These are phyloP conservation scores for Hibiscus trionum DNA, from an alignment of 345 rosid genomes.

Conservation along the genomic window DNA sequence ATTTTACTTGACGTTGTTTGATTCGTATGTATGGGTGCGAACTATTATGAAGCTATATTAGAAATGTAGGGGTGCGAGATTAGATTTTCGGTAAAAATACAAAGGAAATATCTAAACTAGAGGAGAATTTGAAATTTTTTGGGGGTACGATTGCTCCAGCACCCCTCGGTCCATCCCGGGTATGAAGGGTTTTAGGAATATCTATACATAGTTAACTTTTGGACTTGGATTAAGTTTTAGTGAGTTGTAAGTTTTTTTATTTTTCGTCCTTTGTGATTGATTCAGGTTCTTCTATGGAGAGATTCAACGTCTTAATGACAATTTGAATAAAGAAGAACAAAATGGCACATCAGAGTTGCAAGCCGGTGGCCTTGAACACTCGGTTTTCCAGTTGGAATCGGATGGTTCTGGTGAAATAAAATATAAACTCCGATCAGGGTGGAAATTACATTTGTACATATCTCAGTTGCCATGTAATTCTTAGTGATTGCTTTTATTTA, in stretches of 20 bases:
- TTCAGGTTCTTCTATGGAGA: slow-evolving; percentile 65
- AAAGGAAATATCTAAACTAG: no score
- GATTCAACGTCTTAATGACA: slow-evolving; percentile 33
- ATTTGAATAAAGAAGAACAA: not conserved
- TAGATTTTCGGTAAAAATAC: no score
- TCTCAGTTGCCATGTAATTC: slow-evolving; percentile 89
- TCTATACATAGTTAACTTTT: not conserved
- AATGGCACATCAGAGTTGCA: slow-evolving; percentile 2
- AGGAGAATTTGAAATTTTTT: no score
- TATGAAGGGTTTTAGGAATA: not conserved
- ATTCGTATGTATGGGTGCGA: not conserved
- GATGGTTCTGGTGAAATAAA: slow-evolving; percentile 24
- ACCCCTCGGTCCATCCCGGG: no score
- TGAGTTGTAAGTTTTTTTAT: not conserved
- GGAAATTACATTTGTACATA: slow-evolving; percentile 70
- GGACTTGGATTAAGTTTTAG: not conserved
- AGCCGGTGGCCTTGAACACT: slow-evolving; percentile 15
- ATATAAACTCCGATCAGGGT: slow-evolving; percentile 48
- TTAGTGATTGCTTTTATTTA: slow-evolving; percentile 5
- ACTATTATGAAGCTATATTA: no score
- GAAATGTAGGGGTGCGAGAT: no score
- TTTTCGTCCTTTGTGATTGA: not conserved
- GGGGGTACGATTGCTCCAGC: no score
- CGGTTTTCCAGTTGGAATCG: slow-evolving; percentile 29
- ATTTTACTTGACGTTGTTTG: not conserved